A percentile compares a stretch with the other conserved stretches of the same genome.
These are phyloP conservation scores for Suhomyces faveliae DNA, from an alignment of 805 yeast species.

Conservation along the genomic window DNA sequence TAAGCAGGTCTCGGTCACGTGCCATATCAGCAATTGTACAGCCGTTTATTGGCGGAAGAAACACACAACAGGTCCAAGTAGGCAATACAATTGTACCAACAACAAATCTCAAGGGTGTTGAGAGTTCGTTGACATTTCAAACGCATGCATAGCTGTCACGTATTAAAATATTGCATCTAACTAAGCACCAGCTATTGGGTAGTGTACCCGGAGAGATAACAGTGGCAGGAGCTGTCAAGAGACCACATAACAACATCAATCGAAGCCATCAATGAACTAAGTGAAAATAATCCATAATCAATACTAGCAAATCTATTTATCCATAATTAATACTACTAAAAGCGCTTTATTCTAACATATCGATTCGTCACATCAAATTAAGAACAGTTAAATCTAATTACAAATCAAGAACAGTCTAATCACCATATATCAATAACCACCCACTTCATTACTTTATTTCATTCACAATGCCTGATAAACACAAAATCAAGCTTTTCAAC, in stretches of 20 bases:
- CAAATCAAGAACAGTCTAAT: background rate
- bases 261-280: too few species aligned
- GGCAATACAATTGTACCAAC: background rate
- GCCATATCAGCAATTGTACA: background rate
- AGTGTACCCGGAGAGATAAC: background rate
- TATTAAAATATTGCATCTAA: background rate
- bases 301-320: too few species aligned
- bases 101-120: background rate
- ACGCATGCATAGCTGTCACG: background rate
- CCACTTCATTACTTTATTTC: background rate
- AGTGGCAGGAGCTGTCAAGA: background rate
- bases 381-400: too few species aligned
- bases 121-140: background rate
- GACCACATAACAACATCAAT: background rate
- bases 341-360: too few species aligned
- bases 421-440: background rate
- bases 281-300: background rate
- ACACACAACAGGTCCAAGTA: background rate
- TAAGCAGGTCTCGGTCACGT: background rate
- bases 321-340: too few species aligned
- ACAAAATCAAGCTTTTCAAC: slow-evolving; percentile 40
- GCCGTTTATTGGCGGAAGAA: slow-evolving; percentile 2
- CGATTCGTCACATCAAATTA: background rate
- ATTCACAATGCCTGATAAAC: slow-evolving; percentile 41
- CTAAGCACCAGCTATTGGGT: background rate